Evolutionary conservation across 768 basidiomycete species (phyloP), one percentile per base, ranked within the genome.

Genomic region (Russula ochroleuca): DNA sequence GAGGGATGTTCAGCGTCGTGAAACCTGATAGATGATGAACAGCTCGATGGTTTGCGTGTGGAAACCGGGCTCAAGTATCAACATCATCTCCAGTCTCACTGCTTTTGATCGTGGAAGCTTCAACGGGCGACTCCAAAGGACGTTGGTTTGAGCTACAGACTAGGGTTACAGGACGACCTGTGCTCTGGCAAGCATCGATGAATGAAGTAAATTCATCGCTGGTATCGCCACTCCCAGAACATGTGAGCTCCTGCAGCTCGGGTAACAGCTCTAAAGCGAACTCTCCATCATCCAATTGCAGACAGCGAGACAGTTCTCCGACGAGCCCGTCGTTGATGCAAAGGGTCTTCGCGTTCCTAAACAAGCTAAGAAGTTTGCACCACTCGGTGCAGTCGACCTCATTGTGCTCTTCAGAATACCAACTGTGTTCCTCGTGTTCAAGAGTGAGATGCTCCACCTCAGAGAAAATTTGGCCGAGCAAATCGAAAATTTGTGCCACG

Each of bases 331-430:
- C 2, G 11, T 25, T 1, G 3, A 55, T 15, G 9, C 9, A 25
- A 31, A 61, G 45, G 17, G 4, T n/a, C 45, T 61, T 61, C 23
- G 28, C 45, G 6, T 38, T 47, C 13, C 19, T 35, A 19, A 61
- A 55, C 3, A 33, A 5, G 17, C 33, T 17, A 14, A 61, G 25
- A 31, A 61, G 45, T n/a, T 47, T 8, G 33, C 28, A 45, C 57
- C 60, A 61, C 19, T 19, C 7, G 5, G 25, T 19, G 4, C 13
- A 15, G 3, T 55, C 21, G 33, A 38, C n/a, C 2, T 61, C 14
- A 10, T 38, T 10, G 5, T 48, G 14, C 21, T 21, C 21, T 10
- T 31, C 19, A 13, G 14, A 21, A 14, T 2, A 31, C 1, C 5
- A 0, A 5, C 6, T 8, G 5, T 19, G 11, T 15, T 0, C 4